Evolutionary conservation across 2,329 filamentous ascomycete genomes (phyloP), one percentile per base, ranked within the genome.

Genomic region (Neurospora crassa): DNA sequence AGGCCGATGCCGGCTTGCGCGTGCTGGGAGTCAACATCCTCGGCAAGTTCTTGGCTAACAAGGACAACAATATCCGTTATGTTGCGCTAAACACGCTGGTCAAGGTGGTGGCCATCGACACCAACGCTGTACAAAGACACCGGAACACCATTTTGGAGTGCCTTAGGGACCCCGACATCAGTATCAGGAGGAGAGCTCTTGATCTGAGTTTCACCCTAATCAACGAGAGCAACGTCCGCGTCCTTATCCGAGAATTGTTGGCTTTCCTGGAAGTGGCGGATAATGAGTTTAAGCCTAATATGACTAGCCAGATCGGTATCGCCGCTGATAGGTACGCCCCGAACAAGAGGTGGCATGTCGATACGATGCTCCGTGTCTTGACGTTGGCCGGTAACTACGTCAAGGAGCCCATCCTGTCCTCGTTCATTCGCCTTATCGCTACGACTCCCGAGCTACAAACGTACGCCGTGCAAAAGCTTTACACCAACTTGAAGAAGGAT

Each of bases 31-130:
- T 99, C 76, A 99, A 99, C 79, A 99, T 99, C 75, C 88, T 99
- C 34, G 96, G 96, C 79, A 99, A 98, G 80, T 99, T 99, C 83
- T 83, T 99, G 73, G 91, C 94, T n/a, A 99, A 99, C 84, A 91
- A 95, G 76, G 96, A 99, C 82, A 99, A 99, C 85, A 99, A 99
- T 79, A 99, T 99, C 77, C 91, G 96, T 81, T 99, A 99, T 79
- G 96, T 99, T 69, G 96, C 96, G 20, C 85, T 99, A 69, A 99
- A 99, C 82, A 99, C 96, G 0, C 85, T 99, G 68, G 96, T 97
- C 83, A 98, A 97, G 82, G 96, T 99, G 20, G 96, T 99, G 67
- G 96, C 96, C 4, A 94, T 99, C 68, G 96, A 99, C 80, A 96
- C 96, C 16, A 98, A 98, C 79, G 96, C 96, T 3, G 96, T 99